A percentile compares a stretch with the other conserved stretches of the same genome.
These are phyloP conservation scores for Malbranchea zuffiana DNA, from an alignment of 2,329 filamentous ascomycete species.

Conservation along the genomic window DNA sequence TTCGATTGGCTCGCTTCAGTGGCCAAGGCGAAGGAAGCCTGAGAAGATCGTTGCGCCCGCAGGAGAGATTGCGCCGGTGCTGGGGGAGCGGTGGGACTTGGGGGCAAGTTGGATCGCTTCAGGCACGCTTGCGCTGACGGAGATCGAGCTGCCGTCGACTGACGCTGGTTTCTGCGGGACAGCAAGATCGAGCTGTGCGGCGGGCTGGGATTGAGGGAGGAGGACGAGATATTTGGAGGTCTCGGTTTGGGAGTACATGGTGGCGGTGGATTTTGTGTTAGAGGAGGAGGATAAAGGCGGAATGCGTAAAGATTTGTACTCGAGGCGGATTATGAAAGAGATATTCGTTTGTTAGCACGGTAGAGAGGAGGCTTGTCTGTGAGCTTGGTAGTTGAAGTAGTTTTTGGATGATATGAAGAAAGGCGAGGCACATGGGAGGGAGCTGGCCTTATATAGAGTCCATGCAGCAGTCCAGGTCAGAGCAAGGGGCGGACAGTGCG, in stretches of 20 bases:
- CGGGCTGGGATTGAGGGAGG: conserved; percentile 13
- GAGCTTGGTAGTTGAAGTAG: no score
- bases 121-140: neutral
- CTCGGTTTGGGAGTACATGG: conserved; percentile 15
- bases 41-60: conserved; percentile 6
- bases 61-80: conserved; percentile 10
- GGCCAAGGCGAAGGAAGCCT: conserved; percentile 15
- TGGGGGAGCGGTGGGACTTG: conserved; percentile 13
- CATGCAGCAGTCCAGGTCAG: no score
- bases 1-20: conserved; percentile 7
- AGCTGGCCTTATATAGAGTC: no score
- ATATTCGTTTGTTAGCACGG: neutral
- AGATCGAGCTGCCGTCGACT: neutral
- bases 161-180: conserved; percentile 1
- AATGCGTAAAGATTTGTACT: neutral
- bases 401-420: no score
- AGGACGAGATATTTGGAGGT: conserved; percentile 17
- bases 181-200: conserved; percentile 7
- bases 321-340: neutral
- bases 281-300: neutral
- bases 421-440: no score
- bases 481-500: no score
- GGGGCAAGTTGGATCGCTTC: neutral
- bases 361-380: neutral
- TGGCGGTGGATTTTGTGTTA: neutral